A percentile compares a stretch with the other conserved stretches of the same genome.
Evolutionary conservation across 495 filamentous ascomycete genomes (phyloP).

Genomic region (Viridothelium virens): DNA sequence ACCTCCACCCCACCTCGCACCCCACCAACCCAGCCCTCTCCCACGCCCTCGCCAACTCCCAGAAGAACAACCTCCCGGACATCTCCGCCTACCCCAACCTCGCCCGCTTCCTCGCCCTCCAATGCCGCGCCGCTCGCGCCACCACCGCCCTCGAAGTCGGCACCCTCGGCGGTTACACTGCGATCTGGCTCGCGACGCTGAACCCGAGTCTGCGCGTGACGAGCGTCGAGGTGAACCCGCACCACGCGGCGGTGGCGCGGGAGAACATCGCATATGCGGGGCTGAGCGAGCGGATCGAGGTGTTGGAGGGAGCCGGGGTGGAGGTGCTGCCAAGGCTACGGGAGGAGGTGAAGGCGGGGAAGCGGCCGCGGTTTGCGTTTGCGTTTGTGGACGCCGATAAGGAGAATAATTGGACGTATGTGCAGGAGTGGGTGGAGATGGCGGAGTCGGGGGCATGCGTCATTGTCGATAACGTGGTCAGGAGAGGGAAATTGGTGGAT

Average conservation of each 20-base stretch:
- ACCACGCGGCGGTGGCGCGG: slow-evolving; percentile 29
- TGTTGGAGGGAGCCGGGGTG: slow-evolving; percentile 27
- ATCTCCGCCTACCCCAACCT: slow-evolving; percentile 20
- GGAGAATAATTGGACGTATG: slow-evolving; percentile 35
- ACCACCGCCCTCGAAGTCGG: slow-evolving; percentile 33
- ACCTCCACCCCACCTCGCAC: slow-evolving; percentile 16
- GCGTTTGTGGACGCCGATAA: slow-evolving; percentile 39
- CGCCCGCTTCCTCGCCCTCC: slow-evolving; percentile 30
- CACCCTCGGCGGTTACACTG: slow-evolving; percentile 33
- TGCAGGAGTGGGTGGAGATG: slow-evolving; percentile 27
- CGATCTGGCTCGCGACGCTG: slow-evolving; percentile 30
- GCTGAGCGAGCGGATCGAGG: slow-evolving; percentile 29
- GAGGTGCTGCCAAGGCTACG: slow-evolving; percentile 31
- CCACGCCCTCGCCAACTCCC: slow-evolving; percentile 20
- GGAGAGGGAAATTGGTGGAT: slow-evolving; percentile 29
- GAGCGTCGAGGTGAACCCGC: slow-evolving; percentile 27
- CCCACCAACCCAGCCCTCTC: slow-evolving; percentile 19
- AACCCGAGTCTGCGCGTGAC: slow-evolving; percentile 25
- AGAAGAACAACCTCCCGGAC: slow-evolving; percentile 25
- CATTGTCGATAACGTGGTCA: slow-evolving; percentile 37
- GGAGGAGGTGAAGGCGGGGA: slow-evolving; percentile 30
- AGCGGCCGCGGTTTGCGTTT: slow-evolving; percentile 28
- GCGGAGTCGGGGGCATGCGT: slow-evolving; percentile 22
- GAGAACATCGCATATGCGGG: slow-evolving; percentile 29
- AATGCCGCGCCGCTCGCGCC: slow-evolving; percentile 24